Conservation (phyloP, 257 asterid genomes). For the Solanum phureja region DNA sequence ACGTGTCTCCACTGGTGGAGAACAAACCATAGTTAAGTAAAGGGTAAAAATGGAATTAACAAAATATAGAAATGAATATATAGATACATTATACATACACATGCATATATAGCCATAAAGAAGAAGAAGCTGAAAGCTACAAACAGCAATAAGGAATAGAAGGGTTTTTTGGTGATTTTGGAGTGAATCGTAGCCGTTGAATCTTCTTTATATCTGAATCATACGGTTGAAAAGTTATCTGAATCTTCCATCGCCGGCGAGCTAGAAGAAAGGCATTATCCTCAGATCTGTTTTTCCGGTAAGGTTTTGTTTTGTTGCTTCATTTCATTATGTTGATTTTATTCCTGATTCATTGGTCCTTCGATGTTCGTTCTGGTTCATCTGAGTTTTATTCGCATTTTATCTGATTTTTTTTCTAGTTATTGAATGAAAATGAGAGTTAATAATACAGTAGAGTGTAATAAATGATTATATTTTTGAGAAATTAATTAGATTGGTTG, state of each 20-base stretch:
- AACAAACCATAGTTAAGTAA: not conserved
- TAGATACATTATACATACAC: not conserved
- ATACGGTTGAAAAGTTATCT: not conserved
- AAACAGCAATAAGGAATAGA: conserved; percentile 1
- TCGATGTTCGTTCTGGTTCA: not conserved
- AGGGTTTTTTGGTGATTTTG: conserved; percentile 15
- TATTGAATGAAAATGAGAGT: not conserved
- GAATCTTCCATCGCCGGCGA: conserved; percentile 5
- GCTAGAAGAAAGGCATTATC: conserved; percentile 6
- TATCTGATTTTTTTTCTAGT: not conserved
- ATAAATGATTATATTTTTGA: not conserved
- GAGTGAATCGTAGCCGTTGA: conserved; percentile 18
- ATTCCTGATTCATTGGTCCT: not conserved
- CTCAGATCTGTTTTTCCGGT: conserved; percentile 66
- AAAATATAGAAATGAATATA: not conserved
- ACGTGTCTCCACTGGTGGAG: not conserved
- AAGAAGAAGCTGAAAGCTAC: not conserved
- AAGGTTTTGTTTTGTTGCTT: conserved; percentile 15
- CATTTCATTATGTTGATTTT: not conserved
- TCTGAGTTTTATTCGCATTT: not conserved
- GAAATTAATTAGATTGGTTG: not conserved
- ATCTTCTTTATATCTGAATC: conserved; percentile 1
- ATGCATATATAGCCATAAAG: not conserved
- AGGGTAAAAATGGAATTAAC: not conserved
- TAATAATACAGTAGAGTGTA: not conserved